Evolutionary conservation across 139 green algal genomes (phyloP), one percentile per base, ranked within the genome.

Genomic region (Chlamydomonas sp.): DNA sequence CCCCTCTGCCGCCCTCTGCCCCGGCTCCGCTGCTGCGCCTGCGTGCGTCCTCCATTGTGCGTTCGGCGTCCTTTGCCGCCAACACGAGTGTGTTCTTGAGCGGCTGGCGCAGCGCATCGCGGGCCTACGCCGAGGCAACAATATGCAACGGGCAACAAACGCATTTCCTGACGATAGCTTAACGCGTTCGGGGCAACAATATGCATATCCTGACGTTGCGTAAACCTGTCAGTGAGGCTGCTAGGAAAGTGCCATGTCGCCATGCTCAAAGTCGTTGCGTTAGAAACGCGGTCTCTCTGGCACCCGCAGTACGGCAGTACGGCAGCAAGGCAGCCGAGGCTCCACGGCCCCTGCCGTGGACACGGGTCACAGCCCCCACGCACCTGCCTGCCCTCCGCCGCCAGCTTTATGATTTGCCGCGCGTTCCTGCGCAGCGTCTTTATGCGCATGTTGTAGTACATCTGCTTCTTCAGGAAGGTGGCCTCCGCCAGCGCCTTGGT

Each of bases 371-470:
- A 64, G n/a, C 31, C 76, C 5, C 76, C 64, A 9, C 82, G 17
- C 72, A 90, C 90, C 90, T 91, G 89, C 66, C 88, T 88, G 1
- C 90, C 88, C 72, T 93, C 90, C 59, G 64, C 69, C 16, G 90
- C 90, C 60, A 91, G 80, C 64, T 82, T 87, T 49, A 93, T 83
- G 81, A 93, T 88, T 66, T 93, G 91, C 63, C 90, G 81, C 5
- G 91, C 87, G 63, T 95, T 94, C 3, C 95, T 86, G 17, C 88
- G 80, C 86, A 97, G 88, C 63, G 93, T 96, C 89, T 95, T 97
- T 69, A 94, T 94, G 64, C 95, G 92, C 95, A 98, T 98, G 94
- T 96, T 97, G 92, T 98, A 98, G 92, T 97, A 98, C 92, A 98
- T 96, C 80, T 94, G 92, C 92, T 98, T 98, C 91, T 98, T 98